These are phyloP conservation scores for Monosporascus sp. DNA, from an alignment of 2,329 filamentous ascomycete genomes.

Conservation along the genomic window DNA sequence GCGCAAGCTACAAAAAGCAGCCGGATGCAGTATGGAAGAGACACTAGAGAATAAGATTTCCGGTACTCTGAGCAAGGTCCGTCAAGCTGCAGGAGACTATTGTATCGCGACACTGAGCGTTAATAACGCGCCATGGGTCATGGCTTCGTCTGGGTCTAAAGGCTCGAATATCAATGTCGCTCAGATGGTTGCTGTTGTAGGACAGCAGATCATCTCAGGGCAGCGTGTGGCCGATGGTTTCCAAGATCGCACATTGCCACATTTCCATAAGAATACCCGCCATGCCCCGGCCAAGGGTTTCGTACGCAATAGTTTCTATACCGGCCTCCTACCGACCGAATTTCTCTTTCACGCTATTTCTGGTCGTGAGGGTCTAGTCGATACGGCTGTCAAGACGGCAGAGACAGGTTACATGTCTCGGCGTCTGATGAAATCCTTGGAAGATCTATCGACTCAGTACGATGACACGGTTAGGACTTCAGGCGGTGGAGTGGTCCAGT, in stretches of 20 bases:
- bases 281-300: constrained; percentile 96
- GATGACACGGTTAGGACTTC: constrained; percentile 94
- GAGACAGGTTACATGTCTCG: constrained; percentile 99
- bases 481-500: constrained; percentile 83
- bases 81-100: constrained; percentile 83
- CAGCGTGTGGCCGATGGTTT: constrained; percentile 93
- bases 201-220: constrained; percentile 95
- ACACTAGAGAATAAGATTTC: constrained; percentile 89
- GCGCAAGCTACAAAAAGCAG: constrained; percentile 77
- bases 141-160: constrained; percentile 97
- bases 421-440: constrained; percentile 94
- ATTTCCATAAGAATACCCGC: constrained; percentile 89
- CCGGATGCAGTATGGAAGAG: constrained; percentile 86
- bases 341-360: constrained; percentile 99
- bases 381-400: constrained; percentile 97
- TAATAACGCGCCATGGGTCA: constrained; percentile 89
- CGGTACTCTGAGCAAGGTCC: constrained; percentile 85
- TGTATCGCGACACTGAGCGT: constrained; percentile 87
- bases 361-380: constrained; percentile 94
- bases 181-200: constrained; percentile 96
- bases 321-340: constrained; percentile 81
- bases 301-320: constrained; percentile 95
- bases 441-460: constrained; percentile 90
- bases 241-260: constrained; percentile 88
- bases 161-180: constrained; percentile 97